phyloP scores from a whole-genome alignment of 2,329 filamentous ascomycete species.

The Didymella sp. region DNA sequence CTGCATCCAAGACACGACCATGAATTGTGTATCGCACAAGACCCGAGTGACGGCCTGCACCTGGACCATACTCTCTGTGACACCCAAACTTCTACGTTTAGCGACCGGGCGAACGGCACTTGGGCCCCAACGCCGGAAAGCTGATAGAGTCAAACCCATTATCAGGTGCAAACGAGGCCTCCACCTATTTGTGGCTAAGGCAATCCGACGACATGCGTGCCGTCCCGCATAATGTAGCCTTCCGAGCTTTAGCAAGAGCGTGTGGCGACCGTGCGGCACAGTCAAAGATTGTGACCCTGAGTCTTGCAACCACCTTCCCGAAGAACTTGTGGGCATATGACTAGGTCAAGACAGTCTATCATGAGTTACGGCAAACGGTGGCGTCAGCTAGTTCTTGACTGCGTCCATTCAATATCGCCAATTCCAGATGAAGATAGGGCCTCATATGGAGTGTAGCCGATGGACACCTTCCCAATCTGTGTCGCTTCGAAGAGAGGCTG shows the following conservation, averaged over 20 bases:
- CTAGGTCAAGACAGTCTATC: not conserved
- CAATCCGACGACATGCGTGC: conserved; percentile 16
- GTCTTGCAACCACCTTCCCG: conserved; percentile 3
- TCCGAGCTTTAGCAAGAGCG: not conserved
- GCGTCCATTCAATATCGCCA: conserved; percentile 2
- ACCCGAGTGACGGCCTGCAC: not conserved
- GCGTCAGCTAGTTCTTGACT: not conserved
- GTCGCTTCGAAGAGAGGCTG: not conserved
- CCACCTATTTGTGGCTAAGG: conserved; percentile 2
- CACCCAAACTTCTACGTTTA: not conserved
- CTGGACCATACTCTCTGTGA: not conserved
- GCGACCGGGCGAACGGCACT: not conserved
- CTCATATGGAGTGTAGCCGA: not conserved
- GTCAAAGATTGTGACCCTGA: not conserved
- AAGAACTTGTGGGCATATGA: not conserved
- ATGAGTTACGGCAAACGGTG: not conserved
- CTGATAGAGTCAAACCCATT: not conserved
- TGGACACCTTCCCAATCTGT: conserved; percentile 9
- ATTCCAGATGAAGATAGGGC: not conserved
- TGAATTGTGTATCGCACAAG: not conserved
- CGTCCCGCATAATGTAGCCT: conserved; percentile 12
- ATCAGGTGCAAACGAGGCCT: not conserved
- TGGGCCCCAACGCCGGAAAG: not conserved
- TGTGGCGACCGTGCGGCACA: conserved; percentile 4
- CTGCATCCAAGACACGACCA: not conserved